phyloP scores from a whole-genome alignment of 2,329 filamentous ascomycete species.

The Exophiala xenobiotica region DNA sequence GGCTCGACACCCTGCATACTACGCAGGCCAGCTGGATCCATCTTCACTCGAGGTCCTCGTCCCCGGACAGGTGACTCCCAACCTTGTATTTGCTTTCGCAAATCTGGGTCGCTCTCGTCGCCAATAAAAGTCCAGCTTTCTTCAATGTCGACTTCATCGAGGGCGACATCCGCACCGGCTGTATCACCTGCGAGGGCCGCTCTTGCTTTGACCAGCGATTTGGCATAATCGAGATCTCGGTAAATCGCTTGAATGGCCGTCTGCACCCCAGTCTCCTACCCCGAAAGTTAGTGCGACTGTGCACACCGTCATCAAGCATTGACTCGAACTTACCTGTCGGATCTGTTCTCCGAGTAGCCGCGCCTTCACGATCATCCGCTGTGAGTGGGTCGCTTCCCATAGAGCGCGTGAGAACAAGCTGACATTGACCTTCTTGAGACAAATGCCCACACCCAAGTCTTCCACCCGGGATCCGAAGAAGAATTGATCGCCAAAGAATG shows the following conservation, averaged over 20 bases:
- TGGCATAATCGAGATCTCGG: slow-evolving; percentile 90
- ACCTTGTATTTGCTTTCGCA: slow-evolving; percentile 38
- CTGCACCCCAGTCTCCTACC: slow-evolving; percentile 83
- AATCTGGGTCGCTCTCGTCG: slow-evolving; percentile 52
- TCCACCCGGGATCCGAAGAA: slow-evolving; percentile 91
- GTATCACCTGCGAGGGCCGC: slow-evolving; percentile 32
- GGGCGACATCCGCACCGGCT: slow-evolving; percentile 34
- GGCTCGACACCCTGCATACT: slow-evolving; percentile 25
- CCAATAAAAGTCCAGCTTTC: slow-evolving; percentile 93
- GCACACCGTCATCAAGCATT: no score
- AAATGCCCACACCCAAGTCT: slow-evolving; percentile 88
- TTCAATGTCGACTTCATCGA: slow-evolving; percentile 58
- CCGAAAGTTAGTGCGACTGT: slow-evolving; percentile 33
- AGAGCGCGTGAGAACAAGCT: slow-evolving; percentile 79
- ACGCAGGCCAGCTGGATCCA: slow-evolving; percentile 17
- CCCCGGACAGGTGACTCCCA: slow-evolving; percentile 20
- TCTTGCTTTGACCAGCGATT: slow-evolving; percentile 70
- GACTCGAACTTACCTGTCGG: slow-evolving; percentile 71
- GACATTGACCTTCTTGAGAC: slow-evolving; percentile 85
- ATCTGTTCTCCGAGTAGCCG: slow-evolving; percentile 80
- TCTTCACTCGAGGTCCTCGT: slow-evolving; percentile 18
- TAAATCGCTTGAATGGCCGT: slow-evolving; percentile 90
- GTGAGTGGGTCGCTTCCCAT: slow-evolving; percentile 86
- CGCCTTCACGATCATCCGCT: slow-evolving; percentile 89
- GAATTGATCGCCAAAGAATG: slow-evolving; percentile 97